Base-by-base conservation (phyloP, 1,284 basidiomycete species). In the Waitea zeae region DNA sequence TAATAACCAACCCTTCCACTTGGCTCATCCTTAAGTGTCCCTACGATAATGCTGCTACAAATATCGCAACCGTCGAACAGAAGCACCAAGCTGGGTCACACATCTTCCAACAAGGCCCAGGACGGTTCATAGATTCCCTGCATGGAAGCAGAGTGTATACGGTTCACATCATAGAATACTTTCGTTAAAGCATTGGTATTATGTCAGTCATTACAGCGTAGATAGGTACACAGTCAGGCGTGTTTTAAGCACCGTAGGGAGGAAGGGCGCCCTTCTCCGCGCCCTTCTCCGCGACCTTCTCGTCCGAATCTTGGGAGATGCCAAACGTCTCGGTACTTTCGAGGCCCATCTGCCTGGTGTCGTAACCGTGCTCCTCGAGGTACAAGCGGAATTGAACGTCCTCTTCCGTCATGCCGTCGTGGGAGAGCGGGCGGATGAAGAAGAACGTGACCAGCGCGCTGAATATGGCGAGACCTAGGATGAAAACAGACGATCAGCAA, bases 331-430 rank as follows among this genome's bases (percentile, higher is more conserved):
- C n/a, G n/a, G n/a, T n/a, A n/a, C n/a, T n/a, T n/a, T n/a, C n/a
- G 3, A 66, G 47, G 34, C 82, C 81, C 75, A 84, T 78, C 33
- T 53, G 58, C 6, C 65, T 61, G 27, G 73, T 76, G 48, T 89
- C 83, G 47, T 70, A 89, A 4, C 84, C 84, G 47, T 87, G 51
- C 7, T 54, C 62, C 44, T 74, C 73, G 36, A 90, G 65, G 49
- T 88, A 88, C 44, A 64, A 65, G 39, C 82, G 79, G 70, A 89
- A 90, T 67, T 79, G 36, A n/a, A 24, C 55, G 53, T 92, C 86
- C 54, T 90, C 86, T 31, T 68, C 61, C 15, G 56, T 55, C 82
- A 92, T 89, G 28, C 79, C 76, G 44, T 93, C 84, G 20, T 72
- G 66, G 13, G 61, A 60, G 38, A 92, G 65, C 29, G 83, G 79